Conservation (phyloP, 768 basidiomycete genomes). For the Termitomyces sp. region DNA sequence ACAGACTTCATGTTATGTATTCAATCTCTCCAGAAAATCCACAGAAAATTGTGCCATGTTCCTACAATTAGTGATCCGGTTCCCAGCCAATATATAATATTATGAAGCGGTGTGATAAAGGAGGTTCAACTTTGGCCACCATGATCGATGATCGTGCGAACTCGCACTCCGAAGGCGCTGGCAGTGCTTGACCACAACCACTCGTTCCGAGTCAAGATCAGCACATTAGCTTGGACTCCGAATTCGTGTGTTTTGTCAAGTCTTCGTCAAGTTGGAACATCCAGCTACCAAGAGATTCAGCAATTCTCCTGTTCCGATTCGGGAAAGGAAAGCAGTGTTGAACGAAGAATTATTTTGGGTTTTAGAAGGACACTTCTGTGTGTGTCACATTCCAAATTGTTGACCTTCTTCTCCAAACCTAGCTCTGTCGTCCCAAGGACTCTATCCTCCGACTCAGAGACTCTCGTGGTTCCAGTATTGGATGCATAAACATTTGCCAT, state of each 20-base stretch:
- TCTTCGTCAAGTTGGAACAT: background rate
- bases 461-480: background rate
- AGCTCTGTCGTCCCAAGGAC: constrained; percentile 4
- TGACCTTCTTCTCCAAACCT: background rate
- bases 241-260: background rate
- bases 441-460: background rate
- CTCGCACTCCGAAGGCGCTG: no score
- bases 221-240: no score
- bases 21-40: no score
- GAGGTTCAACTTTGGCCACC: no score
- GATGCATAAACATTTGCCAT: constrained; percentile 6
- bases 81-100: no score
- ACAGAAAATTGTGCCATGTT: no score
- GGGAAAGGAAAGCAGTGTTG: background rate
- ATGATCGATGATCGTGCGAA: no score
- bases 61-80: background rate
- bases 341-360: background rate
- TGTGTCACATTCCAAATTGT: background rate
- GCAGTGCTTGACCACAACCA: no score
- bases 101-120: no score
- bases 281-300: background rate
- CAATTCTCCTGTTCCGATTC: background rate
- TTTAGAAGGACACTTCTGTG: background rate
- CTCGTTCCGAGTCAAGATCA: background rate
- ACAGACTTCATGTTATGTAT: no score